phyloP scores from a whole-genome alignment of 73 alveolate species.

The Uronychia binucleata region DNA sequence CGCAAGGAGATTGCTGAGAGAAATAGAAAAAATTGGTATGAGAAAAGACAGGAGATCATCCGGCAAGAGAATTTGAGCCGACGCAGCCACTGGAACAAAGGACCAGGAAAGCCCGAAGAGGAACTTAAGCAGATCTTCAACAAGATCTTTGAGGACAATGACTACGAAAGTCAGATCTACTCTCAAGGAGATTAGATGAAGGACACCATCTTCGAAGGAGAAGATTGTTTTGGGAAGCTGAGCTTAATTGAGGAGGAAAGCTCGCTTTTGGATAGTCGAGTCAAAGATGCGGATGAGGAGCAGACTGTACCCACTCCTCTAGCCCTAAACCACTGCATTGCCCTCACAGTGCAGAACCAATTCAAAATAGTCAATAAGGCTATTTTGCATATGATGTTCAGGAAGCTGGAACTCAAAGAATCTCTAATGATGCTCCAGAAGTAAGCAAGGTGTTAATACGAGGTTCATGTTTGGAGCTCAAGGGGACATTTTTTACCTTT shows the following conservation, averaged over 20 bases:
- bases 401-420: slow-evolving; percentile 32
- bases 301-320: slow-evolving; percentile 4
- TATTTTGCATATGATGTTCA: slow-evolving; percentile 42
- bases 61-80: background rate
- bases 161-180: background rate
- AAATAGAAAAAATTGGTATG: background rate
- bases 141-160: background rate
- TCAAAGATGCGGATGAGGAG: slow-evolving; percentile 3
- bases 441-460: background rate
- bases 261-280: background rate
- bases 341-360: background rate
- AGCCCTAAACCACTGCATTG: slow-evolving; percentile 1
- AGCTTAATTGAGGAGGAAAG: background rate
- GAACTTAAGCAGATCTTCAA: background rate
- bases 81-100: background rate
- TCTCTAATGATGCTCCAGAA: slow-evolving; percentile 16
- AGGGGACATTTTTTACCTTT: slow-evolving; percentile 40
- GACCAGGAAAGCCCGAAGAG: background rate
- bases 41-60: background rate
- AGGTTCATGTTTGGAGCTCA: slow-evolving; percentile 30
- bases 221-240: background rate
- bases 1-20: background rate
- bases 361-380: slow-evolving; percentile 35
- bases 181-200: background rate
- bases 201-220: background rate